A percentile compares a stretch with the other conserved stretches of the same genome.
phyloP scores from a whole-genome alignment of 192 early-diverging fungal species.

The Rhizophagus clarus region DNA sequence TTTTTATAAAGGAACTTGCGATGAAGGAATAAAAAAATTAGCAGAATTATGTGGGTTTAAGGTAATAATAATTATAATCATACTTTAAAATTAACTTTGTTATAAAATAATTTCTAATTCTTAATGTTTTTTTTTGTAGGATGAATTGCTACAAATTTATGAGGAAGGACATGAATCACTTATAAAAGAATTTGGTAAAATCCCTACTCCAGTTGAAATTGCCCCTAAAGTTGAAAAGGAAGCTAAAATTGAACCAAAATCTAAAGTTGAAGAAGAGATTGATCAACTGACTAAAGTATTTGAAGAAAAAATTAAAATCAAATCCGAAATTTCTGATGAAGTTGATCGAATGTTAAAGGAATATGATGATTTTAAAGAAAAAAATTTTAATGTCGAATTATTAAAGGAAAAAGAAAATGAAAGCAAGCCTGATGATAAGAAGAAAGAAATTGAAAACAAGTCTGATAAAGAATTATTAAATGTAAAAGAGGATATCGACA shows the following conservation, averaged over 20 bases:
- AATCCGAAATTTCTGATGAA: background rate
- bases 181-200: background rate
- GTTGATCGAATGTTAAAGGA: background rate
- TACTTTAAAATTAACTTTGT: background rate
- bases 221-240: background rate
- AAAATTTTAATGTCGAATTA: background rate
- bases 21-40: slow-evolving; percentile 71
- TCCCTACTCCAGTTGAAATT: background rate
- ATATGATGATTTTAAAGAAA: background rate
- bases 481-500: too few relatives aligned
- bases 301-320: background rate
- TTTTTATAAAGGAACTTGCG: slow-evolving; percentile 79
- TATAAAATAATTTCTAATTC: background rate
- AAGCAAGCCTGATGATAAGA: background rate
- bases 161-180: background rate
- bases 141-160: background rate
- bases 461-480: too few relatives aligned
- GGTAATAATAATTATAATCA: slow-evolving; percentile 36
- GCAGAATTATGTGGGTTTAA: slow-evolving; percentile 76
- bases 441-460: background rate
- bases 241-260: background rate
- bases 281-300: background rate
- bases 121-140: background rate
- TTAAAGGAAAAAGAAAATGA: background rate
- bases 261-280: background rate